A percentile compares a stretch with the other conserved stretches of the same genome.
Evolutionary conservation across 352 stramenopile genomes (phyloP).

Genomic region (Phytopythium litorale): DNA sequence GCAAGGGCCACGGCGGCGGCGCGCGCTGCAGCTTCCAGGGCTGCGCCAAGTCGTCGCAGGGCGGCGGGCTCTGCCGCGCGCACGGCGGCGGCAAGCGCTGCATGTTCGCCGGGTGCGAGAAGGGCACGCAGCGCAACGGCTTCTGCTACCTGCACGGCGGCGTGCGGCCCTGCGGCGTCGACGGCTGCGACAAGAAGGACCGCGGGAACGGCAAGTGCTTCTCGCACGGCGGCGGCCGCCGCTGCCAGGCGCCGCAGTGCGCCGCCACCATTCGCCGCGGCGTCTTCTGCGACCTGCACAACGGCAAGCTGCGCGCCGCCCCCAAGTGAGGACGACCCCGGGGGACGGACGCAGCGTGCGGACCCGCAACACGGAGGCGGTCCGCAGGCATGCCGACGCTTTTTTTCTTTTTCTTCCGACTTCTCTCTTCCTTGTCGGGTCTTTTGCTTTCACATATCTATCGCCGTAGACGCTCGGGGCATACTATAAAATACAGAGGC

Average conservation of each 20-base stretch:
- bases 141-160: conserved; percentile 81
- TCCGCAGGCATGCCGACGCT: too few relatives aligned
- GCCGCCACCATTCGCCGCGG: conserved; percentile 63
- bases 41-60: conserved; percentile 74
- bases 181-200: conserved; percentile 78
- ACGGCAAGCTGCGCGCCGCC: conserved; percentile 15
- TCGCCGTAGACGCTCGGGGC: too few relatives aligned
- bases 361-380: background rate
- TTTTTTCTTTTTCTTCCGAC: too few relatives aligned
- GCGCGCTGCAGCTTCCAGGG: conserved; percentile 71
- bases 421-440: too few relatives aligned
- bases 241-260: conserved; percentile 63
- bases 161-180: conserved; percentile 63
- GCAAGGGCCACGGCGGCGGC: conserved; percentile 78
- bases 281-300: conserved; percentile 54
- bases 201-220: conserved; percentile 85
- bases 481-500: too few relatives aligned
- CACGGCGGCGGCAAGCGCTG: conserved; percentile 82
- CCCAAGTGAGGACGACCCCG: background rate
- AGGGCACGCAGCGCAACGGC: conserved; percentile 75
- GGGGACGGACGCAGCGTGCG: too few relatives aligned
- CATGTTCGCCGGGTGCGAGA: conserved; percentile 65
- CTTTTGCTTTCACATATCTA: too few relatives aligned
- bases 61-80: conserved; percentile 67
- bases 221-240: conserved; percentile 65